These are phyloP conservation scores for Lactarius vividus DNA, from an alignment of 768 basidiomycete species.

Conservation along the genomic window DNA sequence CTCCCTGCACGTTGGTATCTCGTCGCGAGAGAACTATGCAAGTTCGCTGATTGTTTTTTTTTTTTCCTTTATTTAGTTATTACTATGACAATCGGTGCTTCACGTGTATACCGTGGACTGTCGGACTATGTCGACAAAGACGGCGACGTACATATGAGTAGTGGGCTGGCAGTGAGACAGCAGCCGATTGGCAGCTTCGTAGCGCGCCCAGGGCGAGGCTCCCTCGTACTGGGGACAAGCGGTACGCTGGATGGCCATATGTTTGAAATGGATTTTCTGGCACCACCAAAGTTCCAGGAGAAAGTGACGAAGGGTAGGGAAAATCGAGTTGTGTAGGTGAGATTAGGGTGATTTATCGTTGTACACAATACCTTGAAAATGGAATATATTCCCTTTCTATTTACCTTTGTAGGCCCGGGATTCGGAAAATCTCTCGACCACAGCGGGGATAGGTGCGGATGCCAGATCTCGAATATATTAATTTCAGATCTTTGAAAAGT, in stretches of 20 bases:
- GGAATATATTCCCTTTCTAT: background rate
- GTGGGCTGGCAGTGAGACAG: background rate
- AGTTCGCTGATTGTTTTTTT: background rate
- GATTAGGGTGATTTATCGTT: too few relatives aligned
- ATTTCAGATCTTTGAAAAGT: too few relatives aligned
- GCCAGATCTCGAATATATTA: too few relatives aligned
- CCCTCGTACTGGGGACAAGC: background rate
- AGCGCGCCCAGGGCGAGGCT: background rate
- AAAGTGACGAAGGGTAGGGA: background rate
- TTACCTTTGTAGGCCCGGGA: background rate
- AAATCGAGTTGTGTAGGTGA: background rate
- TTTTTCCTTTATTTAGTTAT: too few relatives aligned
- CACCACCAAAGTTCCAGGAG: background rate
- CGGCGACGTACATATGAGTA: background rate
- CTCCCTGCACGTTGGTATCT: too few relatives aligned
- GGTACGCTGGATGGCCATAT: background rate
- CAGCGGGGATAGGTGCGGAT: too few relatives aligned
- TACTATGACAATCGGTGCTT: too few relatives aligned
- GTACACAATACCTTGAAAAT: background rate
- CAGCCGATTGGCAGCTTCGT: background rate
- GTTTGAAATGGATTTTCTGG: background rate
- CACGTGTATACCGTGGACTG: constrained; percentile 6
- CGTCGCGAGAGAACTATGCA: too few relatives aligned
- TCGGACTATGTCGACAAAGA: background rate
- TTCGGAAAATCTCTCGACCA: background rate